Conservation (phyloP, 2,329 filamentous ascomycete genomes). For the Hypoxylon sp. region DNA sequence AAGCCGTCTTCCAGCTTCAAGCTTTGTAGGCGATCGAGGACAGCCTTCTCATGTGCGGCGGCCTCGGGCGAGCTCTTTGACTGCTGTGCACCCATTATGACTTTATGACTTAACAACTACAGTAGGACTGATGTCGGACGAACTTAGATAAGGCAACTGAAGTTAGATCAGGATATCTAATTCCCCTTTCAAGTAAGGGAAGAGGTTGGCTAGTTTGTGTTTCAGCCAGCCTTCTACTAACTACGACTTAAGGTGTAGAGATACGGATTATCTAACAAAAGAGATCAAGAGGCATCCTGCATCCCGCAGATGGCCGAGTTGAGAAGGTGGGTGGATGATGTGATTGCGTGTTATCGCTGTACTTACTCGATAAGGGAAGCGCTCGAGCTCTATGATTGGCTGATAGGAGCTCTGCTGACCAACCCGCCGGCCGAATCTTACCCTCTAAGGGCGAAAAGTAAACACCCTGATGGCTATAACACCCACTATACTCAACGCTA, state of each 20-base stretch:
- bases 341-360: conserved; percentile 22
- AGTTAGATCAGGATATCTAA: conserved; percentile 5
- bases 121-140: background rate
- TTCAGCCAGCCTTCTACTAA: conserved; percentile 10
- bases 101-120: conserved; percentile 46
- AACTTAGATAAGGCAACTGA: background rate
- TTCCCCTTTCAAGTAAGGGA: background rate
- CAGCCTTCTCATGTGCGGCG: conserved; percentile 59
- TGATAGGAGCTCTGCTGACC: conserved; percentile 2
- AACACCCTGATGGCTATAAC: conserved; percentile 28
- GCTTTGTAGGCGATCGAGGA: conserved; percentile 61
- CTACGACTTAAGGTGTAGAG: conserved; percentile 6
- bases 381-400: conserved; percentile 15
- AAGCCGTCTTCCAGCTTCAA: conserved; percentile 67
- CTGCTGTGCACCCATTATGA: conserved; percentile 62
- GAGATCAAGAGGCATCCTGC: conserved; percentile 11
- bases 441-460: conserved; percentile 1
- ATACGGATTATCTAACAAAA: conserved; percentile 6
- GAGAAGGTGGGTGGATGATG: conserved; percentile 42
- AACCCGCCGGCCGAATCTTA: background rate
- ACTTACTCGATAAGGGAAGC: conserved; percentile 20
- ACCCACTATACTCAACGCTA: background rate
- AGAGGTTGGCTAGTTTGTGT: background rate
- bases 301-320: conserved; percentile 23
- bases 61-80: conserved; percentile 57